Conservation (phyloP, 306 rosid species). For the Prunus armeniaca region DNA sequence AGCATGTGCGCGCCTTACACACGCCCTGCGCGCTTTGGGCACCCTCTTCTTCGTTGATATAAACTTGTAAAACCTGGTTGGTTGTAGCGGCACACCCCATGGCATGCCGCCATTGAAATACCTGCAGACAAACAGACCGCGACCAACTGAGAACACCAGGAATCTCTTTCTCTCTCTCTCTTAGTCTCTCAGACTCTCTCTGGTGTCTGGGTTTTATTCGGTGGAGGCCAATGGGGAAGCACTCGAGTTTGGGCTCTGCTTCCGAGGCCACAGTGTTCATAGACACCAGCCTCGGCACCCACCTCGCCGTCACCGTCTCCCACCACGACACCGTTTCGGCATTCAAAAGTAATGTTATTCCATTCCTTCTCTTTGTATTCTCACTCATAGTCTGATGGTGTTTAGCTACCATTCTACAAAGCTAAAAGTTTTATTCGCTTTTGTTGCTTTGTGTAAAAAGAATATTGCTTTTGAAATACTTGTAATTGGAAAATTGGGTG, state of each 20-base stretch:
- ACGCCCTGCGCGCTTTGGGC: neutral
- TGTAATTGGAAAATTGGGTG: neutral
- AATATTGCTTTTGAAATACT: neutral
- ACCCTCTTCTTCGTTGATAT: neutral
- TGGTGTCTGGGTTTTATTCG: neutral
- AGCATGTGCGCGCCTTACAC: neutral
- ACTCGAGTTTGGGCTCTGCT: conserved; percentile 8
- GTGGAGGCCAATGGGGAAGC: conserved; percentile 23
- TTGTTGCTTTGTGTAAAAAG: neutral
- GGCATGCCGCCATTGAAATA: neutral
- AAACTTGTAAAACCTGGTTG: neutral
- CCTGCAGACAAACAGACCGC: neutral
- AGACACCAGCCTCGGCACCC: conserved; percentile 69
- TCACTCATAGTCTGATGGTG: neutral
- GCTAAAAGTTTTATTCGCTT: neutral
- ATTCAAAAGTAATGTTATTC: conserved; percentile 51
- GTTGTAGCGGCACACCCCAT: neutral
- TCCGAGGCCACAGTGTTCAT: conserved; percentile 45
- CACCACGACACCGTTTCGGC: conserved; percentile 48
- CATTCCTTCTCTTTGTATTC: neutral
- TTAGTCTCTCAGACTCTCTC: neutral
- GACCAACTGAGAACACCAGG: neutral
- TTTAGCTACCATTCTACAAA: neutral
- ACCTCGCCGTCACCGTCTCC: conserved; percentile 51
- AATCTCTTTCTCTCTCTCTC: neutral